These are phyloP conservation scores for Mucor velutinosus DNA, from an alignment of 371 early-diverging fungal species.

Conservation along the genomic window DNA sequence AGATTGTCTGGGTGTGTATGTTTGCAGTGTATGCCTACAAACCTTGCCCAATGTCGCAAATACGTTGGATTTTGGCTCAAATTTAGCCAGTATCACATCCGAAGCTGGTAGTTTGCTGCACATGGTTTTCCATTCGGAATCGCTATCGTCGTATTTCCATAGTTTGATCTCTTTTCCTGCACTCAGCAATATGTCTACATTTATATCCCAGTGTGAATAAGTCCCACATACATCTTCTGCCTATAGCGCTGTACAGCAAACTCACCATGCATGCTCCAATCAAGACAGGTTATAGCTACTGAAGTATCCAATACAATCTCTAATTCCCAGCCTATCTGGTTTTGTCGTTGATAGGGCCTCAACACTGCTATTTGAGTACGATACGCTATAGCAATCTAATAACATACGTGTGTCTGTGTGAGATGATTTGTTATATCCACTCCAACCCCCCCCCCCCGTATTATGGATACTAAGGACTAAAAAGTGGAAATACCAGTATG, in stretches of 20 bases:
- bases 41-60: slow-evolving; percentile 73
- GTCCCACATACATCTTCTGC: not conserved
- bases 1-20: too few relatives aligned
- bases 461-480: too few relatives aligned
- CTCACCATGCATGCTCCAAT: slow-evolving; percentile 51
- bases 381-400: slow-evolving; percentile 44
- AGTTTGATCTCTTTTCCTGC: slow-evolving; percentile 39
- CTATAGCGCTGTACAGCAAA: not conserved
- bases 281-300: slow-evolving; percentile 29
- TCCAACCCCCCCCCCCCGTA: not conserved
- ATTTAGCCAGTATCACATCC: slow-evolving; percentile 47
- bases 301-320: slow-evolving; percentile 19
- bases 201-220: not conserved
- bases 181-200: slow-evolving; percentile 34
- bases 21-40: not conserved
- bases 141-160: slow-evolving; percentile 24
- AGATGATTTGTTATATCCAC: too few relatives aligned
- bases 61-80: slow-evolving; percentile 68
- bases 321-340: slow-evolving; percentile 20
- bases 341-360: not conserved
- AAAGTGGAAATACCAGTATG: too few relatives aligned
- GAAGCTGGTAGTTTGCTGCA: slow-evolving; percentile 29
- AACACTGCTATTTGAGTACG: slow-evolving; percentile 28
- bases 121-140: slow-evolving; percentile 19
- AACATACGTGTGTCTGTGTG: not conserved